Conservation (phyloP, 192 early-diverging fungal genomes). For the Rhizophagus sp. region DNA sequence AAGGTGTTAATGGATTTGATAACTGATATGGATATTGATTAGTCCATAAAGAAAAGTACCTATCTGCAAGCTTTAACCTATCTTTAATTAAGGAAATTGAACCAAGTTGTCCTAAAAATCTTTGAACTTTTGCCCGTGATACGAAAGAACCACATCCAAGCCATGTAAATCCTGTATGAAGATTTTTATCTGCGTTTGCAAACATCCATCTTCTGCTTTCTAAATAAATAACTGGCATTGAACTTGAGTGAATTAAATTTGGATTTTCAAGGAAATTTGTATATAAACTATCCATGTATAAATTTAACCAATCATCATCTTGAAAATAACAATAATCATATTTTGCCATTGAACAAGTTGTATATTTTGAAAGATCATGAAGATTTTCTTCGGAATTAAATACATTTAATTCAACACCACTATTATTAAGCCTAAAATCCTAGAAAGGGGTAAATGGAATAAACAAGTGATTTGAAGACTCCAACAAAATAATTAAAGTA, state of each 20-base stretch:
- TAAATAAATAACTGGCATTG: slow-evolving; percentile 49
- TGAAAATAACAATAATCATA: slow-evolving; percentile 60
- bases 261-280: slow-evolving; percentile 57
- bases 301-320: slow-evolving; percentile 57
- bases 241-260: slow-evolving; percentile 54
- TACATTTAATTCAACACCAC: slow-evolving; percentile 36
- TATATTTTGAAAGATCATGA: slow-evolving; percentile 56
- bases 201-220: slow-evolving; percentile 56
- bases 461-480: not conserved
- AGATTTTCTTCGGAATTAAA: slow-evolving; percentile 51
- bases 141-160: slow-evolving; percentile 53
- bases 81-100: slow-evolving; percentile 49
- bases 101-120: slow-evolving; percentile 53
- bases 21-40: slow-evolving; percentile 62
- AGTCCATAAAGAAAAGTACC: slow-evolving; percentile 61
- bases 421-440: slow-evolving; percentile 37
- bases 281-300: slow-evolving; percentile 57
- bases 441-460: slow-evolving; percentile 4
- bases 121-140: slow-evolving; percentile 50
- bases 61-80: slow-evolving; percentile 46
- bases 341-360: slow-evolving; percentile 51
- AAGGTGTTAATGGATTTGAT: slow-evolving; percentile 46
- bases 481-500: not conserved
- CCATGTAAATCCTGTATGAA: slow-evolving; percentile 59
- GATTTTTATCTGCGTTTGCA: slow-evolving; percentile 47